Evolutionary conservation across 441 rosid genomes (phyloP).

Genomic region (Sinapis alba): DNA sequence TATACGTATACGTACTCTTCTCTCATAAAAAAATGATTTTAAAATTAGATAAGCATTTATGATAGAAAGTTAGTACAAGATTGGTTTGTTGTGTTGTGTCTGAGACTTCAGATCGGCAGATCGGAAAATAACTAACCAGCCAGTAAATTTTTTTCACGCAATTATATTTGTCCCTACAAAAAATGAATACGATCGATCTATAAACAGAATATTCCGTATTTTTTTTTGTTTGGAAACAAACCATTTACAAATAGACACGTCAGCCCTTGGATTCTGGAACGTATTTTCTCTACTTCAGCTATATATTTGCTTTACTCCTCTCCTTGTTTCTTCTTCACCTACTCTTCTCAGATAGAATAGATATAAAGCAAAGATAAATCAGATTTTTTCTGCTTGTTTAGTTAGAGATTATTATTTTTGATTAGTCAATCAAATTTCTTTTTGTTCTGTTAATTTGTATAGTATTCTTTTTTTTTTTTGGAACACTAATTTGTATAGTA

Average conservation of each 20-base stretch:
- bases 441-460: background rate
- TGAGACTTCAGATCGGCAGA: conserved; percentile 14
- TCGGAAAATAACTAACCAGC: conserved; percentile 9
- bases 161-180: background rate
- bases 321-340: background rate
- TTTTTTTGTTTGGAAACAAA: background rate
- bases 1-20: background rate
- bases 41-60: conserved; percentile 5
- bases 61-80: conserved; percentile 22
- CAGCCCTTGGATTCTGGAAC: conserved; percentile 33
- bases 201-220: conserved; percentile 20
- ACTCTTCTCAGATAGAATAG: conserved; percentile 3
- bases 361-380: background rate
- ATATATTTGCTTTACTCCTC: conserved; percentile 27
- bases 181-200: background rate
- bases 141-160: conserved; percentile 5
- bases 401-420: background rate
- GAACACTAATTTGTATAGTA: background rate
- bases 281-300: conserved; percentile 20
- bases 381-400: background rate
- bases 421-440: background rate
- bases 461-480: no score
- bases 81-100: conserved; percentile 24
- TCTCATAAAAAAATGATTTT: background rate
- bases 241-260: conserved; percentile 33